phyloP scores from a whole-genome alignment of 2,329 filamentous ascomycete species.

The Rasamsonia emersonii region DNA sequence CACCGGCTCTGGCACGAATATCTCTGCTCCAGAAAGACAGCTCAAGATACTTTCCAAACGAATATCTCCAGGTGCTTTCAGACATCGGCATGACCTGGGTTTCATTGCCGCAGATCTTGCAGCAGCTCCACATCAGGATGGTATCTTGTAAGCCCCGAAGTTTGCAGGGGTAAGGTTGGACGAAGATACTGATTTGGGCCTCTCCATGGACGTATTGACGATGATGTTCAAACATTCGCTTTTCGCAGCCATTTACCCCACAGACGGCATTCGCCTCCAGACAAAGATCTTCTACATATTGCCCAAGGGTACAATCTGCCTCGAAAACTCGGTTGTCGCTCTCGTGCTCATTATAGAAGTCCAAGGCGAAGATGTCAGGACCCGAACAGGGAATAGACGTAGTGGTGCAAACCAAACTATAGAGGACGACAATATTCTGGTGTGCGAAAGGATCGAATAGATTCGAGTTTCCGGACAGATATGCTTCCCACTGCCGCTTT shows the following conservation, averaged over 20 bases:
- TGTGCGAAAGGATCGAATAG: slow-evolving; percentile 93
- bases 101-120: slow-evolving; percentile 83
- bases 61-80: slow-evolving; percentile 92
- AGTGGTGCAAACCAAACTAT: slow-evolving; percentile 86
- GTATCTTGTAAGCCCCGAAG: slow-evolving; percentile 59
- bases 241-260: slow-evolving; percentile 74
- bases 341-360: slow-evolving; percentile 88
- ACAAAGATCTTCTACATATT: slow-evolving; percentile 89
- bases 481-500: slow-evolving; percentile 92
- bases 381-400: slow-evolving; percentile 91
- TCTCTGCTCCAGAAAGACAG: slow-evolving; percentile 91
- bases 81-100: slow-evolving; percentile 89
- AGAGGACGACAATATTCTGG: slow-evolving; percentile 90
- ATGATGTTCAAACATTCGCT: slow-evolving; percentile 85
- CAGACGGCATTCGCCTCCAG: slow-evolving; percentile 68
- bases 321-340: slow-evolving; percentile 59
- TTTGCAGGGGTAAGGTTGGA: slow-evolving; percentile 64
- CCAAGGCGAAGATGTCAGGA: slow-evolving; percentile 79
- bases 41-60: slow-evolving; percentile 97
- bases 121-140: slow-evolving; percentile 97
- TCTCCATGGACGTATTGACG: slow-evolving; percentile 95
- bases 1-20: slow-evolving; percentile 61
- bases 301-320: slow-evolving; percentile 84
- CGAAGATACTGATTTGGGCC: slow-evolving; percentile 83
- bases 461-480: slow-evolving; percentile 77